These are phyloP conservation scores for Leccinum holopus DNA, from an alignment of 1,284 basidiomycete species.

Conservation along the genomic window DNA sequence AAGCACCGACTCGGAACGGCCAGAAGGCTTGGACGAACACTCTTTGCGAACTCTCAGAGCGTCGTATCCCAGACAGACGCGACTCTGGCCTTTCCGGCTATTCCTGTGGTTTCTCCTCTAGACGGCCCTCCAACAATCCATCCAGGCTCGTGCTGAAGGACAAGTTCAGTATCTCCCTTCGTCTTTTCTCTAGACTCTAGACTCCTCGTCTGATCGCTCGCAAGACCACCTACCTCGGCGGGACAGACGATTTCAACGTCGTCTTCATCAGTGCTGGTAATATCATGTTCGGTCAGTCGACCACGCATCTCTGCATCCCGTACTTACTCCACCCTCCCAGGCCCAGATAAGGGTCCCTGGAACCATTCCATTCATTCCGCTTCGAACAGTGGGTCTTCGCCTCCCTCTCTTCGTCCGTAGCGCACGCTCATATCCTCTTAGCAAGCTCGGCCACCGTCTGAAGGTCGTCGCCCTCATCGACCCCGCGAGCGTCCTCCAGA, in stretches of 20 bases:
- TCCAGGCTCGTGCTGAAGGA: slow-evolving; percentile 73
- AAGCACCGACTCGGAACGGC: too few relatives aligned
- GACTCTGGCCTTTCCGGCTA: slow-evolving; percentile 36
- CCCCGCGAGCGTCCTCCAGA: slow-evolving; percentile 80
- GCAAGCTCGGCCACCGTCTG: slow-evolving; percentile 94
- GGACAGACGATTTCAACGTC: slow-evolving; percentile 79
- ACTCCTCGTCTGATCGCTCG: slow-evolving; percentile 8
- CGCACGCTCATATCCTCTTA: slow-evolving; percentile 36
- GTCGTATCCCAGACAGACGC: slow-evolving; percentile 40
- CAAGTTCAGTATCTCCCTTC: slow-evolving; percentile 49
- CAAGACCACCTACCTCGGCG: slow-evolving; percentile 56
- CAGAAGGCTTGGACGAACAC: too few relatives aligned
- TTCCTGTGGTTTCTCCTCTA: slow-evolving; percentile 47
- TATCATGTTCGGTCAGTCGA: slow-evolving; percentile 82
- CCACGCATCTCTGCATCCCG: background rate
- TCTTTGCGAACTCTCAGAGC: slow-evolving; percentile 24
- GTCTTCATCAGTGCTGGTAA: slow-evolving; percentile 92
- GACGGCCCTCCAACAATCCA: slow-evolving; percentile 73
- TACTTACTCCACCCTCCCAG: slow-evolving; percentile 38
- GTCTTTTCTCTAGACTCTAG: background rate
- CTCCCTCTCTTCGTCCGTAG: too few relatives aligned
- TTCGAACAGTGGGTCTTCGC: slow-evolving; percentile 75
- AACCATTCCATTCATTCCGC: slow-evolving; percentile 85
- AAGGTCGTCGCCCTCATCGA: slow-evolving; percentile 96
- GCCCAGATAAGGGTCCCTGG: slow-evolving; percentile 85